A percentile compares a stretch with the other conserved stretches of the same genome.
phyloP scores from a whole-genome alignment of 306 rosid species.

The Neltuma alba region DNA sequence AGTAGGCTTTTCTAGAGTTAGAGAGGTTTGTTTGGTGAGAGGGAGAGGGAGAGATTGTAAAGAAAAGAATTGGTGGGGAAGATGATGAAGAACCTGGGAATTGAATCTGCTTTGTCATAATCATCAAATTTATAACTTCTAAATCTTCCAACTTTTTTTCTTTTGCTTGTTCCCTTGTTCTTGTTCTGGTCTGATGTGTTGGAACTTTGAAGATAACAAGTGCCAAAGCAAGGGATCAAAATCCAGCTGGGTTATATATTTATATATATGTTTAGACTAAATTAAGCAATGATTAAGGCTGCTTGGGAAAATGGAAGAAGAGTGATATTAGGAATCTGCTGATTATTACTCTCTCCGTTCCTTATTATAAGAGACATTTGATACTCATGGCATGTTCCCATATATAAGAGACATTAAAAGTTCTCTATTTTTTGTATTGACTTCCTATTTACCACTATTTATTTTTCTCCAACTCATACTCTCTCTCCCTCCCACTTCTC shows the following conservation, averaged over 20 bases:
- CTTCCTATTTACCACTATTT: too few species aligned
- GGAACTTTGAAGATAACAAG: constrained; percentile 16
- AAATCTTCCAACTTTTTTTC: constrained; percentile 41
- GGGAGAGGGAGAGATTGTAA: constrained; percentile 34
- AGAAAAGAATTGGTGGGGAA: constrained; percentile 36
- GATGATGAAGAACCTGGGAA: constrained; percentile 29
- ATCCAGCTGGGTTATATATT: constrained; percentile 2
- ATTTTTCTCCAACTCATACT: too few species aligned
- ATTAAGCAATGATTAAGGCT: constrained; percentile 37
- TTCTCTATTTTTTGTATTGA: too few species aligned
- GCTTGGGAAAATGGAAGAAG: constrained; percentile 15
- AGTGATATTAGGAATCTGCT: constrained; percentile 33
- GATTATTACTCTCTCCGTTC: too few species aligned
- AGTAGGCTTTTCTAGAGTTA: constrained; percentile 40
- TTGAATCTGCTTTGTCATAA: constrained; percentile 43
- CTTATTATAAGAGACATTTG: too few species aligned
- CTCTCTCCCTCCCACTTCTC: neutral
- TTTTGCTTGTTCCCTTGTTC: constrained; percentile 26
- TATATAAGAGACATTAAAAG: too few species aligned
- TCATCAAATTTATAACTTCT: constrained; percentile 45
- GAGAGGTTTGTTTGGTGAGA: constrained; percentile 42
- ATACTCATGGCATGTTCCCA: too few species aligned
- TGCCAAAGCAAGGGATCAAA: constrained; percentile 54
- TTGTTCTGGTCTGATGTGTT: constrained; percentile 15
- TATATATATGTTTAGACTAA: neutral